Evolutionary conservation across 345 rosid genomes (phyloP), one percentile per base, ranked within the genome.

Genomic region (Aquilaria sinensis): DNA sequence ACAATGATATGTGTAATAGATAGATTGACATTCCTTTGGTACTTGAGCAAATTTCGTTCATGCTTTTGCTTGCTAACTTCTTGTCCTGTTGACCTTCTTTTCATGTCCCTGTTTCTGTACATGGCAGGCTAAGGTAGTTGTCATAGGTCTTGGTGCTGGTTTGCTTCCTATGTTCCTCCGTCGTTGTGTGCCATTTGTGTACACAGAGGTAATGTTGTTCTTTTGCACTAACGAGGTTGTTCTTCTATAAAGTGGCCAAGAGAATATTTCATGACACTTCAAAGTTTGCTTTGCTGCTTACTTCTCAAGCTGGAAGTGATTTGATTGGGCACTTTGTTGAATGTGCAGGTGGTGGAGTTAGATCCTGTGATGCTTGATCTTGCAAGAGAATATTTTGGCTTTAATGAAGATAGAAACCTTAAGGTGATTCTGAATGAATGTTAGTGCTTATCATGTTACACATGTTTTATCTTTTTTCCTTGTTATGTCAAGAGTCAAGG

Each of bases 61-160:
- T 57, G 4, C 49, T 16, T 47, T 54, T 54, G 15, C 47, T 56
- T 57, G 5, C 2, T 13, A 31, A 34, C 9, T n/a, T 10, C 15
- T 16, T 30, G 6, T 45, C 11, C 58, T 70, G 15, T 3, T 48
- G 14, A 49, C 34, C 56, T 48, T 13, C 49, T 65, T 56, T 60
- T 57, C 29, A 53, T 52, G 57, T 51, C 57, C 4, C 57, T 52
- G 51, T 34, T 70, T 71, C 53, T 57, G 43, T 37, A 5, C 5
- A 5, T 9, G 8, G 45, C 81, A 92, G 94, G 90, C 85, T 65
- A 88, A 81, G 74, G 78, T 86, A 60, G 90, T 86, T 67, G 74
- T 93, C 55, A 72, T 93, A 56, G 98, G 97, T 78, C 96, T 93
- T 69, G 98, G 97, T 60, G 98, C 98, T 11, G 97, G 98, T 61